Evolutionary conservation across 164 flowering plant genomes (phyloP).

Genomic region (Warburgia ugandensis): DNA sequence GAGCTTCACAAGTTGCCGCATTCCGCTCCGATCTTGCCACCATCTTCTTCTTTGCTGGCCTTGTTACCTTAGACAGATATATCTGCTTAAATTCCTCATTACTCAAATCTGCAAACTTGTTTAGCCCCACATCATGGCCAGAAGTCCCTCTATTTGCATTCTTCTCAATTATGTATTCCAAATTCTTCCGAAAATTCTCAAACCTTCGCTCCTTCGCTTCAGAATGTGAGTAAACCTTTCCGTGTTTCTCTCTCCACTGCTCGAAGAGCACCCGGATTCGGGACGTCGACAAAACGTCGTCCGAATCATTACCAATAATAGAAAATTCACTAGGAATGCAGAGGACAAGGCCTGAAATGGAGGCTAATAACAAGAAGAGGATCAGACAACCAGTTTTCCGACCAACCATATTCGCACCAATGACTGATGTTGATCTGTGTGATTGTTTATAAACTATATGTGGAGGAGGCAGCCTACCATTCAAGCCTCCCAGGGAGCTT

Average conservation of each 20-base stretch:
- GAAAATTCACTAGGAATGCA: constrained; percentile 36
- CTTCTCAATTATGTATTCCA: constrained; percentile 40
- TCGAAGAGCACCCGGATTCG: constrained; percentile 34
- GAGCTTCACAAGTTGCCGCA: constrained; percentile 32
- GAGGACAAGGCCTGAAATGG: constrained; percentile 14
- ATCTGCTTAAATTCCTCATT: constrained; percentile 48
- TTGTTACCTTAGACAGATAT: constrained; percentile 34
- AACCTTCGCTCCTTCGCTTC: constrained; percentile 43
- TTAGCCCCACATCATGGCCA: constrained; percentile 43
- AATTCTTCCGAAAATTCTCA: constrained; percentile 32
- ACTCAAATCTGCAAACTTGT: constrained; percentile 70
- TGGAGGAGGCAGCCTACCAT: constrained; percentile 1
- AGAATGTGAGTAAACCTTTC: constrained; percentile 37
- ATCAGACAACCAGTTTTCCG: constrained; percentile 11
- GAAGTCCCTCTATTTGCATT: constrained; percentile 12
- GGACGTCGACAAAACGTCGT: constrained; percentile 30
- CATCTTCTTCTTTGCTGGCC: constrained; percentile 18
- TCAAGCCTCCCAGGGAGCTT: neutral
- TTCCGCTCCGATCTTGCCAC: neutral
- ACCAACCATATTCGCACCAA: constrained; percentile 19
- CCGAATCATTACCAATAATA: constrained; percentile 22
- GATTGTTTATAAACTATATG: neutral
- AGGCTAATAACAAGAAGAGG: constrained; percentile 20
- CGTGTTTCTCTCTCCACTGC: constrained; percentile 44
- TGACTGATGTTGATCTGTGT: no score